Evolutionary conservation across 257 asterid species (phyloP).

Genomic region (Handroanthus guayacan): DNA sequence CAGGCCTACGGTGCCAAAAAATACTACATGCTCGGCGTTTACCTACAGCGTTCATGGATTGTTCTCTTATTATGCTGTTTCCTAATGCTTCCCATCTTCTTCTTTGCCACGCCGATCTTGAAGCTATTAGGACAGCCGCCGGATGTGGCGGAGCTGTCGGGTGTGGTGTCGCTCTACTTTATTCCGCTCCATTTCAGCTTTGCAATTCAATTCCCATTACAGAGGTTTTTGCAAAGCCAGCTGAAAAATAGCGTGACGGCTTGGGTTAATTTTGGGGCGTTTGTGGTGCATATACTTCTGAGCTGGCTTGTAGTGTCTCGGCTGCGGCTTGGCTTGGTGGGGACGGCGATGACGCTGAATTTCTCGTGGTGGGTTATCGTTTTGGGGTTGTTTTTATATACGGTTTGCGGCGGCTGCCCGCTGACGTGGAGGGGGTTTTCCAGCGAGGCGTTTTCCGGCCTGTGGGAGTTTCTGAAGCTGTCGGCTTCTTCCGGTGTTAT

Average conservation of each 20-base stretch:
- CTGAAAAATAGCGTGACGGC: conserved; percentile 73
- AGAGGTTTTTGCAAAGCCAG: conserved; percentile 89
- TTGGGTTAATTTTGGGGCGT: conserved; percentile 55
- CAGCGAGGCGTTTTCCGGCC: conserved; percentile 72
- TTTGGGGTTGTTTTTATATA: conserved; percentile 54
- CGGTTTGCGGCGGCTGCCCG: conserved; percentile 77
- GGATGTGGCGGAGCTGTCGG: conserved; percentile 83
- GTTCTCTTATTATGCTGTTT: conserved; percentile 58
- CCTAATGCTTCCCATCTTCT: conserved; percentile 53
- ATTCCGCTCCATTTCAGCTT: conserved; percentile 85
- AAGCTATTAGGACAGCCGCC: conserved; percentile 73
- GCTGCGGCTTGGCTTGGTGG: conserved; percentile 61
- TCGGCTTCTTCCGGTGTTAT: conserved; percentile 92
- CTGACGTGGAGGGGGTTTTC: conserved; percentile 81
- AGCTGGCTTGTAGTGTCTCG: conserved; percentile 66
- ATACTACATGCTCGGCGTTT: conserved; percentile 76
- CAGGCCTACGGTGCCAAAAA: conserved; percentile 87
- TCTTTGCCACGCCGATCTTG: conserved; percentile 68
- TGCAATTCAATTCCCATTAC: conserved; percentile 73
- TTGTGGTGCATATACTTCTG: conserved; percentile 49
- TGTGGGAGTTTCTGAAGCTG: conserved; percentile 83
- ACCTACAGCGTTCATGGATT: conserved; percentile 87
- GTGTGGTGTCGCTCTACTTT: conserved; percentile 58
- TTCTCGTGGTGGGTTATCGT: conserved; percentile 70
- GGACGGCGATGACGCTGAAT: conserved; percentile 61